Conservation (phyloP, 495 filamentous ascomycete species). For the Evansstolkia leycettana region DNA sequence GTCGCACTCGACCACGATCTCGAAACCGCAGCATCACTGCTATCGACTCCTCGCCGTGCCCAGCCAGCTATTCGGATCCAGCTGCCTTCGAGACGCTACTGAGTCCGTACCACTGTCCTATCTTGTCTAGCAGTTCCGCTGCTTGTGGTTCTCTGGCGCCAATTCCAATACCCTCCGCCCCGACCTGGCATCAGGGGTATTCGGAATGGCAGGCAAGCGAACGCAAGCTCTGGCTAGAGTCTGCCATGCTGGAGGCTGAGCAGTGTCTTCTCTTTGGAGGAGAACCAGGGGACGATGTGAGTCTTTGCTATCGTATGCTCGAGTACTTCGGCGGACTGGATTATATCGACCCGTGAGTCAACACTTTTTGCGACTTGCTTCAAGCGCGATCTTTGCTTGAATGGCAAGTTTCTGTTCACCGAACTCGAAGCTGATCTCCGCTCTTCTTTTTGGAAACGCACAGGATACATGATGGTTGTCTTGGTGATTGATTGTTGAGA, state of each 20-base stretch:
- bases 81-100: neutral
- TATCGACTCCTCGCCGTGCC: neutral
- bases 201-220: slow-evolving; percentile 26
- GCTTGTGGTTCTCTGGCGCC: slow-evolving; percentile 9
- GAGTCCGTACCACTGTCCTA: neutral
- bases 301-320: slow-evolving; percentile 35
- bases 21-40: slow-evolving; percentile 14
- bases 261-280: slow-evolving; percentile 35
- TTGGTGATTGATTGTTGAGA: neutral
- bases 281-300: slow-evolving; percentile 33
- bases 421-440: no score
- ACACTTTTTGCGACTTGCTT: no score
- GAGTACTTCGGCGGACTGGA: slow-evolving; percentile 37
- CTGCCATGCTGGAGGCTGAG: slow-evolving; percentile 18
- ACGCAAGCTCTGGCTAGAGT: slow-evolving; percentile 10
- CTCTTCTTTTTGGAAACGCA: no score
- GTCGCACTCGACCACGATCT: slow-evolving; percentile 32
- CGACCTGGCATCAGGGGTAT: slow-evolving; percentile 31
- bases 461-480: neutral
- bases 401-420: neutral
- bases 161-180: slow-evolving; percentile 18
- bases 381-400: neutral
- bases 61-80: neutral
- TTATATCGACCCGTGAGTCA: slow-evolving; percentile 34
- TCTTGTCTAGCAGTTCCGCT: slow-evolving; percentile 3